Percentiles rank a stretch among this genome's conserved stretches.
Conservation (phyloP, 495 filamentous ascomycete genomes). For the Geoglossum glabrum region DNA sequence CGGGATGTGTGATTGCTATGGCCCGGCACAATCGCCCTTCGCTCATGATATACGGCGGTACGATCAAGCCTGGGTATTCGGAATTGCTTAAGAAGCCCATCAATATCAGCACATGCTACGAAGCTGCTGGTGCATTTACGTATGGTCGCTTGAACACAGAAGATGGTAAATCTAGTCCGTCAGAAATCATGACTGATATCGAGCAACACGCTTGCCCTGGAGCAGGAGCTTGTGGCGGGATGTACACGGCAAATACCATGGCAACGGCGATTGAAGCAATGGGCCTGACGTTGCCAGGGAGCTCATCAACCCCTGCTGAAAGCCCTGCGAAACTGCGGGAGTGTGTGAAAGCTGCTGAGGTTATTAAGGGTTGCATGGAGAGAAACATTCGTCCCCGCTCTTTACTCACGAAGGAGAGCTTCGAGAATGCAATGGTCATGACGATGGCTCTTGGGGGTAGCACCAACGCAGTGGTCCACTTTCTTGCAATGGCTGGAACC, state of each 20-base stretch:
- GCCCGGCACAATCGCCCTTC: constrained; percentile 82
- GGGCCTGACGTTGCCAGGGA: constrained; percentile 78
- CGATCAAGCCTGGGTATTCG: constrained; percentile 73
- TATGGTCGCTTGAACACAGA: constrained; percentile 38
- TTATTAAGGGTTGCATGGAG: constrained; percentile 72
- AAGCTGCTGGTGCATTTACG: constrained; percentile 70
- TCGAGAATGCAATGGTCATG: constrained; percentile 84
- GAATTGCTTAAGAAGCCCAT: constrained; percentile 56
- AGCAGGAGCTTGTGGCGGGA: constrained; percentile 87
- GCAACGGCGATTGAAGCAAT: constrained; percentile 90
- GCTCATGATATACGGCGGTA: constrained; percentile 74
- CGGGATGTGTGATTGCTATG: constrained; percentile 64
- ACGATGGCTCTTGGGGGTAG: constrained; percentile 84
- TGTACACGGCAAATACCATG: constrained; percentile 97
- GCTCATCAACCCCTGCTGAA: constrained; percentile 69
- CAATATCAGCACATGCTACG: constrained; percentile 82
- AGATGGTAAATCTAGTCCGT: constrained; percentile 9
- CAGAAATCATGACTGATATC: constrained; percentile 73
- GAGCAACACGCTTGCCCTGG: constrained; percentile 76
- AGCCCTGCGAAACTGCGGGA: constrained; percentile 85
- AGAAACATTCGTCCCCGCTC: constrained; percentile 71
- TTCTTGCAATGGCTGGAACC: constrained; percentile 84
- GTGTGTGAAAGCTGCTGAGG: constrained; percentile 68
- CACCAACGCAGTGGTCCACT: constrained; percentile 86
- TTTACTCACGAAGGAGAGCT: constrained; percentile 62